A percentile compares a stretch with the other conserved stretches of the same genome.
These are phyloP conservation scores for Rhynchospora breviuscula DNA, from an alignment of 176 grass and related monocot genomes.

Conservation along the genomic window DNA sequence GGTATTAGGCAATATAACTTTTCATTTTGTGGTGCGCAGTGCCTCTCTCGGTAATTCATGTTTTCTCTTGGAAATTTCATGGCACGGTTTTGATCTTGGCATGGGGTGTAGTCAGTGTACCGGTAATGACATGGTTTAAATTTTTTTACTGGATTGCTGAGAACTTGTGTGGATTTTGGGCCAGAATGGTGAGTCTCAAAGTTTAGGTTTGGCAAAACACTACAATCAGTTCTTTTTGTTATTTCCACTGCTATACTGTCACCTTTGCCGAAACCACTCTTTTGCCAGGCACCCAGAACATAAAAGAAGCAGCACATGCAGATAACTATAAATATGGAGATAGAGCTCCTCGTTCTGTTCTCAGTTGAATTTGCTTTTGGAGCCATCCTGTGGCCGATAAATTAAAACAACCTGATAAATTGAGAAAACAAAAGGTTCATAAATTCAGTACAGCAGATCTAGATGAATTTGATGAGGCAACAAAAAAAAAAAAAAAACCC, in stretches of 20 bases:
- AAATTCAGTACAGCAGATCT: not conserved
- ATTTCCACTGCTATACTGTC: conserved; percentile 89
- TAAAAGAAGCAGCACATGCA: conserved; percentile 96
- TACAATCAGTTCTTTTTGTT: conserved; percentile 80
- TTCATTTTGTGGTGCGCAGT: conserved; percentile 71
- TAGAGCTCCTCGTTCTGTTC: conserved; percentile 61
- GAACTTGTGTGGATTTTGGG: conserved; percentile 12
- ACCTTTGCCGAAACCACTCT: conserved; percentile 89
- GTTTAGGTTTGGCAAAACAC: conserved; percentile 65
- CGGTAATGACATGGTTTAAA: conserved; percentile 58
- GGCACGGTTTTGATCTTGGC: conserved; percentile 78
- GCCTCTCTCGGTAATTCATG: conserved; percentile 93
- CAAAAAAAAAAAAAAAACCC: not conserved
- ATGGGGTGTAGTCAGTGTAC: conserved; percentile 71
- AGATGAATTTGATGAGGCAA: not conserved
- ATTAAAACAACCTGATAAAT: not conserved
- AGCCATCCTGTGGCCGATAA: conserved; percentile 39
- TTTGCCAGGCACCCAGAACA: conserved; percentile 81
- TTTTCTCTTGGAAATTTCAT: conserved; percentile 86
- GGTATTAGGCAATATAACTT: conserved; percentile 75
- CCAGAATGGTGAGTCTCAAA: conserved; percentile 56
- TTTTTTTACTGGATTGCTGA: conserved; percentile 37
- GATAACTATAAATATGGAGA: conserved; percentile 63
- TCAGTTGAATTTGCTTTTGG: conserved; percentile 48
- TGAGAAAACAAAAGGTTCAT: not conserved